Evolutionary conservation across 345 rosid species (phyloP), one percentile per base, ranked within the genome.

Genomic region (Eutrema yunnanense): DNA sequence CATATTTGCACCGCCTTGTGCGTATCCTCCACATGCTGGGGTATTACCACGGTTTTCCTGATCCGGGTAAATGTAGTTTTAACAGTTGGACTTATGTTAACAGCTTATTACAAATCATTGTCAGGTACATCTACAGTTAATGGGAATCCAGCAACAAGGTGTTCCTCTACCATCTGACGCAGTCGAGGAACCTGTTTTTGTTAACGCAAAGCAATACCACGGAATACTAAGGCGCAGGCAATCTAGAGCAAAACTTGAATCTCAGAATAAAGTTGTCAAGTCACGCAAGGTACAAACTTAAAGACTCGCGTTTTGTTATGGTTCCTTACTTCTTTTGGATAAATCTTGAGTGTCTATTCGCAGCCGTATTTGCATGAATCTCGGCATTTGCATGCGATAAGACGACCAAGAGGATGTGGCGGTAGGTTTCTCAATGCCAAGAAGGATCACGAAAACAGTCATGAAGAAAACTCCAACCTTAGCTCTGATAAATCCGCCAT

Each of bases 281-380:
- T 80, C 88, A 62, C 90, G 96, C 40, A 95, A 92, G 95, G 97
- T 87, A 81, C 40, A 27, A 2, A 12, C 2, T 36, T 0, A 3
- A 37, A 49, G 19, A 58, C 26, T n/a, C 10, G 5, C 5, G 7
- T 19, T 13, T 63, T n/a, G 41, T 30, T 58, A 70, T 67, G 43
- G 29, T 16, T 44, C 16, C 6, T n/a, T 75, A 9, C 32, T 74
- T 74, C 53, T 0, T 57, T 33, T 67, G 37, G 1, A 11, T 60
- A 5, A 59, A 19, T 50, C 10, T 67, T 48, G 49, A 60, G 50
- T 9, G 0, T 60, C 8, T 61, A n/a, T 54, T 54, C 41, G 87
- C 86, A 95, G 99, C 99, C 97, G 8, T 95, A 95, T 81, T 73
- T 95, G 84, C 99, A 95, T 54, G 99, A 95, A 76, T 95, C 99